These are phyloP conservation scores for Amanita rubescens DNA, from an alignment of 768 basidiomycete genomes.

Conservation along the genomic window DNA sequence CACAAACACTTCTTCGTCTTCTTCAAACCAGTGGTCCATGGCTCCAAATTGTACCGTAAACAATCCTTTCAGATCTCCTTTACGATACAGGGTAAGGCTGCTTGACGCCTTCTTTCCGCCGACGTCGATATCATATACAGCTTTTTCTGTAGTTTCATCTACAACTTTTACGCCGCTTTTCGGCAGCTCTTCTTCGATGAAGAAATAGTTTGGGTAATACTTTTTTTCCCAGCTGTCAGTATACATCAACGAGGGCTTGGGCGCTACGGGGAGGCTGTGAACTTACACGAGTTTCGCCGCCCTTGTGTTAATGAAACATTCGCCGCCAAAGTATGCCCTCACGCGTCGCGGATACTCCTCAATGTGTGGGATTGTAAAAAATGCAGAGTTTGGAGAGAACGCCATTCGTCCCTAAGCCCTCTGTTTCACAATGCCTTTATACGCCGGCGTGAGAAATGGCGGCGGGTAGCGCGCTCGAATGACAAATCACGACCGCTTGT, in stretches of 20 bases:
- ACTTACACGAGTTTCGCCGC: slow-evolving; percentile 54
- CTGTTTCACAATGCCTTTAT: neutral
- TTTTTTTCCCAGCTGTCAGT: slow-evolving; percentile 43
- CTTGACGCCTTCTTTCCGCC: slow-evolving; percentile 27
- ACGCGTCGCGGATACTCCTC: slow-evolving; percentile 45
- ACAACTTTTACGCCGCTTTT: slow-evolving; percentile 30
- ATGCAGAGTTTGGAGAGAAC: slow-evolving; percentile 8
- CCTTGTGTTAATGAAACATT: slow-evolving; percentile 47
- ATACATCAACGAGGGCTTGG: neutral
- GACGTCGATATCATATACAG: slow-evolving; percentile 41
- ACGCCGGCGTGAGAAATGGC: neutral
- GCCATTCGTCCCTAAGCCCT: neutral
- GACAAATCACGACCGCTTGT: no score
- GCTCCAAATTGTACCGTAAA: slow-evolving; percentile 41
- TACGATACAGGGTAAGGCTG: slow-evolving; percentile 28
- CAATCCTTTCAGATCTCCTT: slow-evolving; percentile 32
- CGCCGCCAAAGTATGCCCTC: slow-evolving; percentile 44
- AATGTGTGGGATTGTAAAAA: slow-evolving; percentile 36
- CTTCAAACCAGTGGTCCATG: slow-evolving; percentile 63
- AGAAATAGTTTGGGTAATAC: slow-evolving; percentile 50
- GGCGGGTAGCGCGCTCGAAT: neutral
- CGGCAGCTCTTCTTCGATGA: slow-evolving; percentile 37
- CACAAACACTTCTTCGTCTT: slow-evolving; percentile 52
- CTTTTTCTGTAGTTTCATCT: slow-evolving; percentile 19
- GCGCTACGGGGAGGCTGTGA: neutral